These are phyloP conservation scores for Hydnomerulius pinastri DNA, from an alignment of 768 basidiomycete genomes.

Conservation along the genomic window DNA sequence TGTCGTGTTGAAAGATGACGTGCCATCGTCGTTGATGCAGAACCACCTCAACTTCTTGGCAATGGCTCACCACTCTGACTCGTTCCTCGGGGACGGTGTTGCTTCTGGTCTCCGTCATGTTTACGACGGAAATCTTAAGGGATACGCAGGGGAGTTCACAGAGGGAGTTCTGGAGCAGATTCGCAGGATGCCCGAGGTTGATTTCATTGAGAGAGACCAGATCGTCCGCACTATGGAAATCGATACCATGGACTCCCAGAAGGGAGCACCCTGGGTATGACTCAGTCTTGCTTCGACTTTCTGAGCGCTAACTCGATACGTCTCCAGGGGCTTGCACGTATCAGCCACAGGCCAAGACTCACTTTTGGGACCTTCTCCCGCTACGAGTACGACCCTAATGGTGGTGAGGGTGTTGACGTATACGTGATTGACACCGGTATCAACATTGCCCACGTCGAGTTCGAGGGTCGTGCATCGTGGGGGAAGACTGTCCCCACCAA, in stretches of 20 bases:
- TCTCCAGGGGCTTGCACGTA: constrained; percentile 86
- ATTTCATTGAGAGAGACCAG: constrained; percentile 92
- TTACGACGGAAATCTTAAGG: constrained; percentile 71
- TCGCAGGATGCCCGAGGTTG: constrained; percentile 84
- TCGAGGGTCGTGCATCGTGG: constrained; percentile 89
- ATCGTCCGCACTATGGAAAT: constrained; percentile 67
- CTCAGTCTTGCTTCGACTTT: not conserved
- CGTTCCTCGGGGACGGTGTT: constrained; percentile 45
- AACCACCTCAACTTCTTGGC: constrained; percentile 83
- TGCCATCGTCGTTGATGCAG: constrained; percentile 55
- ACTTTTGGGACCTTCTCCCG: constrained; percentile 79
- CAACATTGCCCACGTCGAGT: constrained; percentile 81
- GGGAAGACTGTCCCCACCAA: constrained; percentile 87
- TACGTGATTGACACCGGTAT: constrained; percentile 90
- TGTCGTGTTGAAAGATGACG: constrained; percentile 78
- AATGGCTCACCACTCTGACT: constrained; percentile 55
- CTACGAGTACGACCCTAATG: constrained; percentile 69
- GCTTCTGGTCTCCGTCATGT: constrained; percentile 68
- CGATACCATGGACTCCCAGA: constrained; percentile 44
- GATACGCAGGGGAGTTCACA: constrained; percentile 83
- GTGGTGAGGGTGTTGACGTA: constrained; percentile 94
- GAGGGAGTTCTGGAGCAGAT: constrained; percentile 70
- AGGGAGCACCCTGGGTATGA: constrained; percentile 84
- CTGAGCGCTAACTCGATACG: constrained; percentile 11
- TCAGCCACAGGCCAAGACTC: constrained; percentile 83